Evolutionary conservation across 2,329 filamentous ascomycete species (phyloP).

Genomic region (Apiospora saccharicola): DNA sequence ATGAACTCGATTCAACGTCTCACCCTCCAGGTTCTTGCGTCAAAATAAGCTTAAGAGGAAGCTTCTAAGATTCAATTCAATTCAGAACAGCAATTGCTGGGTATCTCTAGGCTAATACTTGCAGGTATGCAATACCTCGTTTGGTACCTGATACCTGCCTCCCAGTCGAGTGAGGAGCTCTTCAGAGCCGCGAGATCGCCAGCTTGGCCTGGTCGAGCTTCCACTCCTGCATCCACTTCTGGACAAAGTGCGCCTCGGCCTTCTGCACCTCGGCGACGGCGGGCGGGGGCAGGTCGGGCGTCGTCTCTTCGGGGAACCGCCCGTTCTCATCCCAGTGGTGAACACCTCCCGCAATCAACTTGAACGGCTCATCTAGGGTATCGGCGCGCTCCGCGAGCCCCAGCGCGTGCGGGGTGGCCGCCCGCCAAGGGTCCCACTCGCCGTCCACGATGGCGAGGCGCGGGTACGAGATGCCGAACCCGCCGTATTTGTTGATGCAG

Average conservation of each 20-base stretch:
- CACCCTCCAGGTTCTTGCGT: too few relatives aligned
- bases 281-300: slow-evolving; percentile 61
- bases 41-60: too few relatives aligned
- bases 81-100: too few relatives aligned
- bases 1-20: too few relatives aligned
- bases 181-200: neutral
- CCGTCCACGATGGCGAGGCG: slow-evolving; percentile 82
- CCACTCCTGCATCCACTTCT: slow-evolving; percentile 73
- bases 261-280: slow-evolving; percentile 66
- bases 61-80: too few relatives aligned
- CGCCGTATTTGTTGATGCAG: slow-evolving; percentile 79
- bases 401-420: slow-evolving; percentile 75
- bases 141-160: too few relatives aligned
- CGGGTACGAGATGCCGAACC: slow-evolving; percentile 74
- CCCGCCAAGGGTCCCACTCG: slow-evolving; percentile 81
- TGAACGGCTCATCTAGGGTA: slow-evolving; percentile 71
- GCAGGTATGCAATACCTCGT: too few relatives aligned
- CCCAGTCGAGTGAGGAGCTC: too few relatives aligned
- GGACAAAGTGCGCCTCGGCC: slow-evolving; percentile 67
- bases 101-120: too few relatives aligned
- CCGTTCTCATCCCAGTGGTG: slow-evolving; percentile 85
- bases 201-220: slow-evolving; percentile 27
- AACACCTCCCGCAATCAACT: slow-evolving; percentile 74
- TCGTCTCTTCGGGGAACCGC: slow-evolving; percentile 67
- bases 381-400: slow-evolving; percentile 63